A percentile compares a stretch with the other conserved stretches of the same genome.
Conservation (phyloP, 2,329 filamentous ascomycete species). For the Dendrostoma leiphaemia region DNA sequence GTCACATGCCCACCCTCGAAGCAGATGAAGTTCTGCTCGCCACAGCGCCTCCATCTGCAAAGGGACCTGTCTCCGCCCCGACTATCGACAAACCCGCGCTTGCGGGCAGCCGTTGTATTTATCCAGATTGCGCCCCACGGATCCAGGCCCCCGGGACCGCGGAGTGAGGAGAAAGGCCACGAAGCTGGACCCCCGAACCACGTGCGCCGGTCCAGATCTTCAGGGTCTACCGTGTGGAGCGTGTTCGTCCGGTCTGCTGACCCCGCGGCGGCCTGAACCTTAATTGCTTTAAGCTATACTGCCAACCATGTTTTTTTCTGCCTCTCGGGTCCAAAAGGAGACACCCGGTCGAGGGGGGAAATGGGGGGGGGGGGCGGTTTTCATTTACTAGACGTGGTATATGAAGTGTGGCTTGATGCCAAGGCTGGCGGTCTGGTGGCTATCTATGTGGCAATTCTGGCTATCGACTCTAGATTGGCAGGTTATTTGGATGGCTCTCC, state of each 20-base stretch:
- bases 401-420: conserved; percentile 3
- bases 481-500: too few relatives aligned
- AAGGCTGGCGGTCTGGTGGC: background rate
- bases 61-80: background rate
- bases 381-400: conserved; percentile 10
- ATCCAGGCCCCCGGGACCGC: conserved; percentile 5
- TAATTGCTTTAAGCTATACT: conserved; percentile 15
- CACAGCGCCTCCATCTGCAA: too few relatives aligned
- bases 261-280: conserved; percentile 6
- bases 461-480: too few relatives aligned
- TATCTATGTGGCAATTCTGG: too few relatives aligned
- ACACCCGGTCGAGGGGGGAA: too few relatives aligned
- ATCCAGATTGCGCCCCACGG: conserved; percentile 10
- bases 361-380: too few relatives aligned
- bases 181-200: too few relatives aligned
- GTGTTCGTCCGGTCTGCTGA: background rate
- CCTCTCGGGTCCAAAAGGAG: too few relatives aligned
- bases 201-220: conserved; percentile 1
- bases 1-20: too few relatives aligned
- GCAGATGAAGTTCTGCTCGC: too few relatives aligned
- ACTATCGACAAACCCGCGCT: background rate
- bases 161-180: too few relatives aligned
- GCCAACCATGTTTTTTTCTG: too few relatives aligned
- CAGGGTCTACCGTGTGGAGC: background rate
- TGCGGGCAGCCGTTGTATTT: conserved; percentile 9